Conservation (phyloP, 1,139 yeast genomes). For the Saccharomyces hybrid region DNA sequence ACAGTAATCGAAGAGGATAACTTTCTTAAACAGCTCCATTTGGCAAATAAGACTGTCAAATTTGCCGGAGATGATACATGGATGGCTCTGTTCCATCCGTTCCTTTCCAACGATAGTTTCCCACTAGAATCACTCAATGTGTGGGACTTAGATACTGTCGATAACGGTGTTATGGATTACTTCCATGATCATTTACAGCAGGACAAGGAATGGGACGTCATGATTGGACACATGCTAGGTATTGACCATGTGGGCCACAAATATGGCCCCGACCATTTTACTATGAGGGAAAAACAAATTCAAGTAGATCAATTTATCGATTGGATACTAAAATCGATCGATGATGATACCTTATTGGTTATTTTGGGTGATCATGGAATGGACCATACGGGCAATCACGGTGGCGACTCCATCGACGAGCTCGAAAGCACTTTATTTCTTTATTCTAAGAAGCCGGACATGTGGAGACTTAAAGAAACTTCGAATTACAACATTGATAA, state of each 20-base stretch:
- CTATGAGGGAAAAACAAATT: slow-evolving; percentile 70
- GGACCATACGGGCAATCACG: slow-evolving; percentile 94
- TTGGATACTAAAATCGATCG: slow-evolving; percentile 48
- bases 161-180: slow-evolving; percentile 65
- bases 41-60: slow-evolving; percentile 53
- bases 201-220: slow-evolving; percentile 68
- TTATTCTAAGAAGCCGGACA: slow-evolving; percentile 50
- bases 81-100: slow-evolving; percentile 73
- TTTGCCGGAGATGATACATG: slow-evolving; percentile 97
- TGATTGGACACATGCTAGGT: slow-evolving; percentile 91
- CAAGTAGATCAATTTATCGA: slow-evolving; percentile 68
- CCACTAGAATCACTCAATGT: slow-evolving; percentile 91
- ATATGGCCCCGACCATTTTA: slow-evolving; percentile 81
- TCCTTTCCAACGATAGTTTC: slow-evolving; percentile 44
- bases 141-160: slow-evolving; percentile 92
- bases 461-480: slow-evolving; percentile 17
- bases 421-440: slow-evolving; percentile 80
- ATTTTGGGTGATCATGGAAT: slow-evolving; percentile 97
- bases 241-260: slow-evolving; percentile 98
- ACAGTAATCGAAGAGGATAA: slow-evolving; percentile 88
- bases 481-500: slow-evolving; percentile 39
- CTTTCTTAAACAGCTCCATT: slow-evolving; percentile 64
- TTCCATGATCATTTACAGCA: slow-evolving; percentile 40
- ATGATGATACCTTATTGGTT: slow-evolving; percentile 70
- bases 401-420: slow-evolving; percentile 88